phyloP scores from a whole-genome alignment of 352 stramenopile genomes.

The Globisporangium lucens region DNA sequence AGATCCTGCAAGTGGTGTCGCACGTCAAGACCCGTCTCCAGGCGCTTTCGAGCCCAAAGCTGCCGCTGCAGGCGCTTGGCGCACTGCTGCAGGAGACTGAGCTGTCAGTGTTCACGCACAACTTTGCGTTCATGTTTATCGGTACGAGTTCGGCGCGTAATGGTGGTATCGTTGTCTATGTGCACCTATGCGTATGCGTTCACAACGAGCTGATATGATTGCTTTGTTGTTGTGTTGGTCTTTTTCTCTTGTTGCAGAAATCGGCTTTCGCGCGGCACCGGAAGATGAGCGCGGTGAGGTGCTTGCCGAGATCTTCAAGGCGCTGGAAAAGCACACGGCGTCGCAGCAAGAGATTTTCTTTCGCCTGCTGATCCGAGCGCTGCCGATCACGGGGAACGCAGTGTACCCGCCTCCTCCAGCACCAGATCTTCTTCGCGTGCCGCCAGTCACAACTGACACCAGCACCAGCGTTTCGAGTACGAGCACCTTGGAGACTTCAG shows the following conservation, averaged over 20 bases:
- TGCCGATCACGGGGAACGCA: constrained; percentile 33
- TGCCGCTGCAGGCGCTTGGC: constrained; percentile 53
- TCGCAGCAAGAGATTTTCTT: constrained; percentile 66
- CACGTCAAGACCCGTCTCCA: constrained; percentile 75
- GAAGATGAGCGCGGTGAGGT: constrained; percentile 39
- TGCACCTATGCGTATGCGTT: neutral
- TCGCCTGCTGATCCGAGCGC: constrained; percentile 46
- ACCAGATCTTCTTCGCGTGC: constrained; percentile 8
- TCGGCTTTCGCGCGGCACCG: constrained; percentile 55
- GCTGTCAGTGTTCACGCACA: constrained; percentile 55
- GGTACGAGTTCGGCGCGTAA: constrained; percentile 22
- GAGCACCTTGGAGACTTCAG: neutral
- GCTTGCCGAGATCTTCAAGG: constrained; percentile 30
- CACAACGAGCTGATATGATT: neutral
- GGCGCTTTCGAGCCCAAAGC: constrained; percentile 34
- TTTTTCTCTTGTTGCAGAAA: constrained; percentile 29
- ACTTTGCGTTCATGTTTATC: constrained; percentile 75
- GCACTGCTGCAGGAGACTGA: constrained; percentile 36
- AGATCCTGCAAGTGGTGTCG: constrained; percentile 72
- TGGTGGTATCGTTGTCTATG: neutral
- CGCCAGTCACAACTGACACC: neutral
- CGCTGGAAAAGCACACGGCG: constrained; percentile 29
- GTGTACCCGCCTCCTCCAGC: constrained; percentile 16
- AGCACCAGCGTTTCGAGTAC: neutral
- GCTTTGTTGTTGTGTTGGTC: neutral